Evolutionary conservation across 2,329 filamentous ascomycete genomes (phyloP), one percentile per base, ranked within the genome.

Genomic region (Claviceps cyperi): DNA sequence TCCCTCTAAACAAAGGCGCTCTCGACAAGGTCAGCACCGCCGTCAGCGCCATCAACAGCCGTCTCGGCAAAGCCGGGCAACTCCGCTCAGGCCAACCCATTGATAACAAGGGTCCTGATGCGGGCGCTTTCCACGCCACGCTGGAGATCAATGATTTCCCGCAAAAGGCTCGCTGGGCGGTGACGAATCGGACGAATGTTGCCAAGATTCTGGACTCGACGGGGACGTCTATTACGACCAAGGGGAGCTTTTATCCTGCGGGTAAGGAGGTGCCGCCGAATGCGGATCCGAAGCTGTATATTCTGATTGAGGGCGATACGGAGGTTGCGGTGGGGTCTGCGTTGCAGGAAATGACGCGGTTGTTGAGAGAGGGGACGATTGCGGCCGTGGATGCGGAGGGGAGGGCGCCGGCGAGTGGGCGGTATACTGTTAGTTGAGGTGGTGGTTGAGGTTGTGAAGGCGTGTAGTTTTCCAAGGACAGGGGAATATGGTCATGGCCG

Each of bases 61-160:
- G 92, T 56, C 77, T 98, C 39, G 91, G 87, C 61, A 87, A 88
- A 58, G 87, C 88, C 36, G 90, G 90, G 37, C 85, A 92, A 63
- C 83, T 96, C 59, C 84, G 92, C 53, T 84, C 87, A 4, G 92
- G 92, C 14, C 90, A 94, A 54, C 89, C 92, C 7, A 94, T 96
- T 63, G 92, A 98, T 71, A 98, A 98, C 71, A 96, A 96, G 67
- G 92, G 92, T 1, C 92, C 92, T 0, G 92, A 98, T 66, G 92
- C 92, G 3, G 92, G 92, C 48, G 89, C 90, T 0, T 98, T 89
- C 76, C 92, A 98, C 65, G 90, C 92, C 15, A 97, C 91, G 4
- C 75, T 98, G 54, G 92, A 97, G 67, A 98, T 98, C 78, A 98
- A 98, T 67, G 92, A 98, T 68, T 97, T 97, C 68, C 92, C 92